Evolutionary conservation across 2,329 filamentous ascomycete species (phyloP), one percentile per base, ranked within the genome.

Genomic region (Pezizomycotina sp.): DNA sequence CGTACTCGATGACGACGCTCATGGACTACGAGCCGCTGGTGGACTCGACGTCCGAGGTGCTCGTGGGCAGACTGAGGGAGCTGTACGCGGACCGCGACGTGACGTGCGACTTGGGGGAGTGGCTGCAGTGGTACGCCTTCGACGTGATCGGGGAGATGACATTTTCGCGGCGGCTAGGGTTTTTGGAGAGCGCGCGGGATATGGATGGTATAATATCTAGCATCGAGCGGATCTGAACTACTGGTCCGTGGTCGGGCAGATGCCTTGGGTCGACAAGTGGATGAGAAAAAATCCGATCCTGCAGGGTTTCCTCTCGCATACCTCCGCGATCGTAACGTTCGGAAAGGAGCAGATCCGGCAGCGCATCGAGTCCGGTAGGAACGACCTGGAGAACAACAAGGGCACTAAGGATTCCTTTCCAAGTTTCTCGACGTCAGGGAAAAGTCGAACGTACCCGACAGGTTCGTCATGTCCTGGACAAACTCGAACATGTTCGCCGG

Each of bases 21-120:
- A 71, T 83, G 14, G 71, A 78, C 51, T 83, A 83, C 50, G 80
- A 89, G 52, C 77, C 79, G 1, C 74, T 81, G 22, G 78, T 89
- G 25, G 77, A 81, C 53, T 75, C 72, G 47, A 80, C 76, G 1
- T 74, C 76, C 1, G 68, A 70, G 46, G 59, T 79, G 2, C 86
- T 83, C 54, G 65, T 86, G 10, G 27, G 22, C 1, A 13, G 36
- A 16, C 34, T 47, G 10, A 21, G 55, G 12, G 7, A 8, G 61
- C 48, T 59, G 22, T 65, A 59, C 47, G 56, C 57, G 8, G 53
- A 53, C 4, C 58, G 58, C 0, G 56, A 59, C 8, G 43, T 47
- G 18, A 57, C 42, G 8, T 42, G 36, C 22, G 48, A 50, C 15
- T 36, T 50, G 8, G 45, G 47, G 4, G 33, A 38, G 13, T 50